Conservation (phyloP, 306 rosid genomes). For the Vachellia collinsii region DNA sequence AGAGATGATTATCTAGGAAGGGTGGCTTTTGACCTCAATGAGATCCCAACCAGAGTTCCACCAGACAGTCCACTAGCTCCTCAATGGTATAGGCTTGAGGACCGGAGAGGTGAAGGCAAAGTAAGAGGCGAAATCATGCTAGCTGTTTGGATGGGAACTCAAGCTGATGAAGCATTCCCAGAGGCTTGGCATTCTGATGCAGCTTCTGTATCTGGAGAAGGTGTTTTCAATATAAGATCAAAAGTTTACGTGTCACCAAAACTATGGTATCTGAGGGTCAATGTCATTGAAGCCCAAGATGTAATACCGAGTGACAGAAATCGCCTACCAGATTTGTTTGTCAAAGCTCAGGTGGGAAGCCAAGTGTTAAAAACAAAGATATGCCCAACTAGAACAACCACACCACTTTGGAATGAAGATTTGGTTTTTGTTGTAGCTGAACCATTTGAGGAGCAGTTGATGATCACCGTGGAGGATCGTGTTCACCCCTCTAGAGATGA, state of each 20-base stretch:
- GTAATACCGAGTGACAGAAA: constrained; percentile 72
- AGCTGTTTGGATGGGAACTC: constrained; percentile 98
- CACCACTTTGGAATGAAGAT: constrained; percentile 92
- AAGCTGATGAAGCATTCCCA: constrained; percentile 92
- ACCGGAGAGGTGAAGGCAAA: constrained; percentile 67
- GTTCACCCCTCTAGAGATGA: constrained; percentile 79
- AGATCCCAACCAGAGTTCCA: constrained; percentile 89
- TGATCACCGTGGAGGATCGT: constrained; percentile 71
- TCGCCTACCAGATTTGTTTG: constrained; percentile 70
- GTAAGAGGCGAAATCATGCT: constrained; percentile 91
- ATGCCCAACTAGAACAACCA: constrained; percentile 59
- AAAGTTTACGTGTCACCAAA: constrained; percentile 96
- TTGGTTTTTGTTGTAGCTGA: constrained; percentile 89
- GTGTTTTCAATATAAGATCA: constrained; percentile 78
- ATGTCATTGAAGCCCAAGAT: constrained; percentile 93
- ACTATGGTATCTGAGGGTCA: constrained; percentile 84
- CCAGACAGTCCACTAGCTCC: constrained; percentile 96
- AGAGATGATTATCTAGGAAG: constrained; percentile 89
- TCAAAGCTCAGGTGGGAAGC: constrained; percentile 83
- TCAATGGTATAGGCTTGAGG: constrained; percentile 90
- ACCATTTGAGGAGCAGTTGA: constrained; percentile 87
- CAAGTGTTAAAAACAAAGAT: constrained; percentile 78
- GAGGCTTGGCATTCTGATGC: constrained; percentile 98
- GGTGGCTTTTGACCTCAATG: constrained; percentile 80
- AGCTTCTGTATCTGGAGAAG: constrained; percentile 80